Conservation (phyloP, 352 stramenopile genomes). For the Globisporangium takayamanum region DNA sequence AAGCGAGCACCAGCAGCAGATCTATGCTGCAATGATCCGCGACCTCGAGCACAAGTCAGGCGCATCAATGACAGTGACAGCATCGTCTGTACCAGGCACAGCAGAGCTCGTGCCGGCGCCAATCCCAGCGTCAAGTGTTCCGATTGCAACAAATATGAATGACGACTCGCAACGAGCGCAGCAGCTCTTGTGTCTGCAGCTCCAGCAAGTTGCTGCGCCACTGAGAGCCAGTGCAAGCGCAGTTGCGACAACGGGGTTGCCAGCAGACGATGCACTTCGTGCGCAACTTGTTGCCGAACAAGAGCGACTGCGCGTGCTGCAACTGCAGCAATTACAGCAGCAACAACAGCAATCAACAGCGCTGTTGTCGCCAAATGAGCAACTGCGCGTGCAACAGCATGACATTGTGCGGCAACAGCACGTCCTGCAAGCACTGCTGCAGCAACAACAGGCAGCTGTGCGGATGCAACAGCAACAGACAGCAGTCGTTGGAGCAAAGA, state of each 20-base stretch:
- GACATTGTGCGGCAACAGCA: slow-evolving; percentile 46
- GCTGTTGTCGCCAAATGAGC: slow-evolving; percentile 16
- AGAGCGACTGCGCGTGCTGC: slow-evolving; percentile 30
- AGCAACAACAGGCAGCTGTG: slow-evolving; percentile 4
- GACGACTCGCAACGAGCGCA: slow-evolving; percentile 45
- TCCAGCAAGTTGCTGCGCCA: slow-evolving; percentile 10
- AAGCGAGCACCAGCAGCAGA: slow-evolving; percentile 19
- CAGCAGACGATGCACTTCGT: slow-evolving; percentile 30
- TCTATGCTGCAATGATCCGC: slow-evolving; percentile 34
- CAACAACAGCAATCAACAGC: slow-evolving; percentile 10
- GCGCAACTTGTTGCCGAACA: slow-evolving; percentile 42
- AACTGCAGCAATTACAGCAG: slow-evolving; percentile 29
- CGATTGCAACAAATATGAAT: slow-evolving; percentile 3
- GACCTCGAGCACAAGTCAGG: slow-evolving; percentile 34
- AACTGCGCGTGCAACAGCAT: slow-evolving; percentile 39
- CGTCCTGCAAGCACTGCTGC: slow-evolving; percentile 25
- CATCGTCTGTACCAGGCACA: neutral
- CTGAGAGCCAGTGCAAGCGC: slow-evolving; percentile 3
- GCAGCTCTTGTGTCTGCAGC: slow-evolving; percentile 46
- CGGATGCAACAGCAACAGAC: slow-evolving; percentile 18
- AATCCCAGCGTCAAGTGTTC: too few species aligned
- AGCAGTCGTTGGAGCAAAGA: neutral
- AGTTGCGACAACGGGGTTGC: slow-evolving; percentile 4
- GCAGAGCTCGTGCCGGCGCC: neutral
- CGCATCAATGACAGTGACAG: slow-evolving; percentile 1